Evolutionary conservation across 2,329 filamentous ascomycete species (phyloP).

Genomic region (Cladosporium sp.): DNA sequence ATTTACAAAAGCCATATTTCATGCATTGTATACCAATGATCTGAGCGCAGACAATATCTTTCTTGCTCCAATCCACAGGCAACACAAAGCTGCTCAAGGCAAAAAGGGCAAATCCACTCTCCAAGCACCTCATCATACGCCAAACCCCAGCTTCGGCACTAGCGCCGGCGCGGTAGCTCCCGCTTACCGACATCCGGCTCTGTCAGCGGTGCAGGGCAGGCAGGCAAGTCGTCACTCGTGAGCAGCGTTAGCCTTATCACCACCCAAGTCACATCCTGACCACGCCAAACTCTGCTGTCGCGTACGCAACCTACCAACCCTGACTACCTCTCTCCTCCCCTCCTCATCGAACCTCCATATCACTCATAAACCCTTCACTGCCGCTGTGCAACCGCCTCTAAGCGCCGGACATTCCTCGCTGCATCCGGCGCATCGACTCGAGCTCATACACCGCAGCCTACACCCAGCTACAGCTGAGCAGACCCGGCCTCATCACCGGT

Average conservation of each 20-base stretch:
- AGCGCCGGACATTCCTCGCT: constrained; percentile 12
- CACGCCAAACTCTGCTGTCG: not conserved
- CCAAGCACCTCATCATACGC: no score
- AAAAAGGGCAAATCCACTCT: no score
- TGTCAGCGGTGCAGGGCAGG: not conserved
- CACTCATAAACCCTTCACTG: not conserved
- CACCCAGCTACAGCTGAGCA: constrained; percentile 1
- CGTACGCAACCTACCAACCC: not conserved
- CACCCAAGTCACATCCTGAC: not conserved
- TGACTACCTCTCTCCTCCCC: not conserved
- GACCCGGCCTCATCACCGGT: not conserved
- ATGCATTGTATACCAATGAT: no score
- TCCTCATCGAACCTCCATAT: not conserved
- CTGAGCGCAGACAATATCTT: no score
- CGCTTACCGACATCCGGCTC: not conserved
- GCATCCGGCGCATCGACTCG: constrained; percentile 12
- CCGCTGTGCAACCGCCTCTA: not conserved
- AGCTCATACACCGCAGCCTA: not conserved
- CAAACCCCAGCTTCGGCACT: no score
- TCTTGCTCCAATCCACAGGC: no score
- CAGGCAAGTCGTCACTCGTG: no score
- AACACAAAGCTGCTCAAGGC: no score
- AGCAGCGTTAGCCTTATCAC: constrained; percentile 8
- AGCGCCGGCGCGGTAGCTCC: no score
- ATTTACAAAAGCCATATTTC: no score